phyloP scores from a whole-genome alignment of 2,329 filamentous ascomycete species.

The Aspergillus novoparasiticus region DNA sequence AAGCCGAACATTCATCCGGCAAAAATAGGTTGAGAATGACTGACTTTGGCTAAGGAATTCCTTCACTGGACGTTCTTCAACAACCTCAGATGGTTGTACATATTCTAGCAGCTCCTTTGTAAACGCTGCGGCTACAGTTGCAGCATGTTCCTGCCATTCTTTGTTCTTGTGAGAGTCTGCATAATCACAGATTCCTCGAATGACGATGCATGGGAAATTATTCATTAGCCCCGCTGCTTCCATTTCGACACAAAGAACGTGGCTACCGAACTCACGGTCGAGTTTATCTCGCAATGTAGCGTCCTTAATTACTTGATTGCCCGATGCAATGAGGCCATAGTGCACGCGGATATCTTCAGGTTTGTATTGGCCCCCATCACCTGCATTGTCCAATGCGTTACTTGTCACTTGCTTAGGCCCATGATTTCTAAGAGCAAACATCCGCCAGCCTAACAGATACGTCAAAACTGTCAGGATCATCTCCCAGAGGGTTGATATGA shows the following conservation, averaged over 20 bases:
- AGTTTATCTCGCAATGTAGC: not conserved
- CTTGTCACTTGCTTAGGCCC: not conserved
- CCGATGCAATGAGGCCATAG: not conserved
- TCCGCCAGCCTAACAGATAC: not conserved
- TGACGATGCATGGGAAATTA: not conserved
- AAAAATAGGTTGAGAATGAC: too few species aligned
- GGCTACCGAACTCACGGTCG: not conserved
- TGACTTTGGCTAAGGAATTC: too few species aligned
- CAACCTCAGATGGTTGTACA: not conserved
- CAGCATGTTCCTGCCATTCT: not conserved
- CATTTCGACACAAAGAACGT: not conserved
- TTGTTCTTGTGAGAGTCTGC: not conserved
- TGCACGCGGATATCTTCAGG: not conserved
- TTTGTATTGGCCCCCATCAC: not conserved
- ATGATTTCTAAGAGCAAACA: too few species aligned
- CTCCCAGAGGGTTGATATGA: not conserved
- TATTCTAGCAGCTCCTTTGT: not conserved
- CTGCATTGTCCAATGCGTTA: not conserved
- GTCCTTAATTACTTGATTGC: not conserved
- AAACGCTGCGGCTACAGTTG: not conserved
- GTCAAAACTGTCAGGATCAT: not conserved
- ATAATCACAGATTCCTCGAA: conserved; percentile 1
- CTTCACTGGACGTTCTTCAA: too few species aligned
- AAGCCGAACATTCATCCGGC: too few species aligned
- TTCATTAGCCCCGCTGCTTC: not conserved